Base-by-base conservation (phyloP, 805 yeast genomes). In the Blastobotrys chiropterorum region DNA sequence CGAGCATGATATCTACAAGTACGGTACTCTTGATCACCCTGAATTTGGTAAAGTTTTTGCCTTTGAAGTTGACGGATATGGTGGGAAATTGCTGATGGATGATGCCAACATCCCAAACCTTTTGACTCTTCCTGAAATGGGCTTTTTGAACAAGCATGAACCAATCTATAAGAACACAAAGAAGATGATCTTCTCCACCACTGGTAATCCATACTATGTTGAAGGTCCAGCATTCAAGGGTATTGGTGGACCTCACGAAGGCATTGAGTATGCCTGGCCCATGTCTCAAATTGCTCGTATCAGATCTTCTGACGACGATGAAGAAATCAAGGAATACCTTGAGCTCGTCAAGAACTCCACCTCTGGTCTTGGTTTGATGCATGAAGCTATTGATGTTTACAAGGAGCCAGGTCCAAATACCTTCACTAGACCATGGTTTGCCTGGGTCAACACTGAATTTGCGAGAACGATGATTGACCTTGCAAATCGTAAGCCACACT, bases 361-460 rank as follows among this genome's bases (percentile, higher is more conserved):
- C 0, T 86, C 75, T 2, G 83, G 81, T 0, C 68, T 86, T 13
- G 96, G 96, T 0, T 71, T 87, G 52, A 81, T 87, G 79, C 95
- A 87, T 64, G 96, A 87, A 69, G 77, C 85, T 51, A 79, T 87
- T 2, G 70, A 84, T 50, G 94, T 86, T 4, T 73, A 81, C 58
- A 69, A 75, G 3, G 48, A 52, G 13, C 44, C 19, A 4, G 38
- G 31, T 11, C 39, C n/a, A 11, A 31, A 41, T 5, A 69, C 69
- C 1, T 88, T 67, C 64, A 85, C 95, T 0, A 71, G 96, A 54
- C 79, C 90, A 2, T 87, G 96, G 96, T 88, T 88, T 70, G 83
- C 95, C 2, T 87, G 96, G 96, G 85, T 92, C 58, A 87, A 87
- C 63, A 81, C 92, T 1, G 95, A 88, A 66, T 86, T 88, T 67